Percentiles rank a stretch among this genome's conserved stretches.
Evolutionary conservation across 495 filamentous ascomycete genomes (phyloP).

Genomic region (Tetracladium marchalianum): DNA sequence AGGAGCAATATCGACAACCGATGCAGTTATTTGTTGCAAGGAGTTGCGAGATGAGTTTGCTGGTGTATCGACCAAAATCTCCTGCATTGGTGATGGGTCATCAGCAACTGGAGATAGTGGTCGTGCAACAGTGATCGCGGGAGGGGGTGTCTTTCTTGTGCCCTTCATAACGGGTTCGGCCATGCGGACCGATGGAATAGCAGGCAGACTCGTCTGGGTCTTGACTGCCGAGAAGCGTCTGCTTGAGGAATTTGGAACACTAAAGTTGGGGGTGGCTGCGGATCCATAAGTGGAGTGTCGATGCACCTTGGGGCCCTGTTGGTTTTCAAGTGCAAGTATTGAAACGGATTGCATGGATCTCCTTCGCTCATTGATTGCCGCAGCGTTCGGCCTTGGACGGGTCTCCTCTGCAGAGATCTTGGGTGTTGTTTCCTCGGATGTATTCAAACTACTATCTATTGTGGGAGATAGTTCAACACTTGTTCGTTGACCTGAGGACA

Average conservation of each 20-base stretch:
- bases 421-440: constrained; percentile 22
- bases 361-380: constrained; percentile 39
- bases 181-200: constrained; percentile 1
- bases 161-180: constrained; percentile 15
- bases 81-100: constrained; percentile 31
- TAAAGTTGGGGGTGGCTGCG: constrained; percentile 34
- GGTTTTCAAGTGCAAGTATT: constrained; percentile 10
- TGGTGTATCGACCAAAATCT: constrained; percentile 9
- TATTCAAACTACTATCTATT: constrained; percentile 33
- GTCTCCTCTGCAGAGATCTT: constrained; percentile 25
- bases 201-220: constrained; percentile 7
- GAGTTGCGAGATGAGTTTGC: constrained; percentile 4
- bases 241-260: constrained; percentile 31
- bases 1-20: not conserved
- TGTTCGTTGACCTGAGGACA: constrained; percentile 49
- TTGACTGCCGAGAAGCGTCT: constrained; percentile 32
- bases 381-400: constrained; percentile 38
- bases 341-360: constrained; percentile 39
- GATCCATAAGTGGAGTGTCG: constrained; percentile 21
- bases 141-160: constrained; percentile 29
- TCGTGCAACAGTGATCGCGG: constrained; percentile 29
- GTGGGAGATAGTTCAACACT: constrained; percentile 39
- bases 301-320: constrained; percentile 16
- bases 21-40: constrained; percentile 3
- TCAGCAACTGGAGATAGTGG: constrained; percentile 40